These are phyloP conservation scores for Soucietia sequanensis DNA, from an alignment of 805 yeast species.

Conservation along the genomic window DNA sequence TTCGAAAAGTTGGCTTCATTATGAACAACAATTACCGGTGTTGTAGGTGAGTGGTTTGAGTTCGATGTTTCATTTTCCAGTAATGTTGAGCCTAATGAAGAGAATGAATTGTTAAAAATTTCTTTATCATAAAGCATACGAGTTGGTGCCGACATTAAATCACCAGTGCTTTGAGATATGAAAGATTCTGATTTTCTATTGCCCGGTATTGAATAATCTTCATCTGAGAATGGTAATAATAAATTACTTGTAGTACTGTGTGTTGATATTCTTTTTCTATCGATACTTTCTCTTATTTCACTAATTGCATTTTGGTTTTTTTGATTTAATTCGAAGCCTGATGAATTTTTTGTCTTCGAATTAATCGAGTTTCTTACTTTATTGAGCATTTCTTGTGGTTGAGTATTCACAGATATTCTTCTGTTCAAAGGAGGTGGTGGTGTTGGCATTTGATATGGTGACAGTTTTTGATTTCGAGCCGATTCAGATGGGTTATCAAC, in stretches of 20 bases:
- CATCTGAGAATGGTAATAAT: not conserved
- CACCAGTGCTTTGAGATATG: conserved; percentile 4
- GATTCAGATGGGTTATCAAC: not conserved
- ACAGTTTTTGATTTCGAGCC: not conserved
- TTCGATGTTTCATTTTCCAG: conserved; percentile 15
- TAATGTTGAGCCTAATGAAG: conserved; percentile 25
- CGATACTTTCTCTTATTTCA: conserved; percentile 37
- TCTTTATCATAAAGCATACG: conserved; percentile 1
- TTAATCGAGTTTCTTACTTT: conserved; percentile 29
- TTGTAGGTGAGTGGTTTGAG: conserved; percentile 5
- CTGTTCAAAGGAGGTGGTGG: not conserved
- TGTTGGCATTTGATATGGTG: not conserved
- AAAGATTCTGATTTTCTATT: not conserved
- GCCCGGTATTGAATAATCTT: not conserved
- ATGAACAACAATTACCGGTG: conserved; percentile 2
- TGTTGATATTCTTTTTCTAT: conserved; percentile 29
- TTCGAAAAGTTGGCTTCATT: not conserved
- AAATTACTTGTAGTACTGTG: not conserved
- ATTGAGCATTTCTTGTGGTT: conserved; percentile 32
- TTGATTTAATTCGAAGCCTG: conserved; percentile 12
- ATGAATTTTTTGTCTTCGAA: conserved; percentile 20
- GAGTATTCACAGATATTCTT: not conserved
- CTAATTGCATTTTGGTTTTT: conserved; percentile 23
- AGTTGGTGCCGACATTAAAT: not conserved
- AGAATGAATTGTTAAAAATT: conserved; percentile 18